Evolutionary conservation across 345 rosid genomes (phyloP).

Genomic region (Clarkia xantiana): DNA sequence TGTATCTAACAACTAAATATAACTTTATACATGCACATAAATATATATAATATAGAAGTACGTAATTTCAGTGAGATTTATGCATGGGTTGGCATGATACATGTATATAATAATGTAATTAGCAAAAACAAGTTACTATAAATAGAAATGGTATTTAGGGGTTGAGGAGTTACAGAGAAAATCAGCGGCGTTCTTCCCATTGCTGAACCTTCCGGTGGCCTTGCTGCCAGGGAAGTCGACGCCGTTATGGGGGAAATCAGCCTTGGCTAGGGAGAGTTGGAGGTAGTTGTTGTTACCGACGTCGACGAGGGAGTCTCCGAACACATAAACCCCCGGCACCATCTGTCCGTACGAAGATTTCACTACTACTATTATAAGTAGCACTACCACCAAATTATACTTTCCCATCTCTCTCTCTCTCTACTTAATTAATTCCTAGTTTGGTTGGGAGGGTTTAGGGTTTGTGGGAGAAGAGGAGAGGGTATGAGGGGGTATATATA

Average conservation of each 20-base stretch:
- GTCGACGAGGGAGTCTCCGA: slow-evolving; percentile 41
- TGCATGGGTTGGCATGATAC: background rate
- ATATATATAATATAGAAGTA: too few species aligned
- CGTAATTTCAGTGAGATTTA: too few species aligned
- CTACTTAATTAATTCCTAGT: too few species aligned
- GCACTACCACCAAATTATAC: background rate
- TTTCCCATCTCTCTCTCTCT: too few species aligned
- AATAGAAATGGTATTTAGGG: background rate
- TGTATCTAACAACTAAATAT: too few species aligned
- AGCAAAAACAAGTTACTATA: slow-evolving; percentile 17
- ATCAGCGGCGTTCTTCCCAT: slow-evolving; percentile 53
- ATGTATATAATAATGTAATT: background rate
- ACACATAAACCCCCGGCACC: slow-evolving; percentile 31
- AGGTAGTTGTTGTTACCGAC: slow-evolving; percentile 44
- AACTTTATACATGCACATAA: too few species aligned
- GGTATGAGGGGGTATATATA: too few species aligned
- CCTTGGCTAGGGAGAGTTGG: slow-evolving; percentile 21
- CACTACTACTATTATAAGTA: slow-evolving; percentile 1
- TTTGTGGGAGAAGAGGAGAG: too few species aligned
- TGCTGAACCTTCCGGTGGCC: slow-evolving; percentile 42
- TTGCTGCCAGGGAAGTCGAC: slow-evolving; percentile 28
- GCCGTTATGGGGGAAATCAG: slow-evolving; percentile 39
- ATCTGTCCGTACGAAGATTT: slow-evolving; percentile 8
- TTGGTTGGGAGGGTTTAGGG: too few species aligned
- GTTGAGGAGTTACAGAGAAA: slow-evolving; percentile 14